Evolutionary conservation across 371 early-diverging fungal genomes (phyloP).

Genomic region (Phascolomyces articulosus): DNA sequence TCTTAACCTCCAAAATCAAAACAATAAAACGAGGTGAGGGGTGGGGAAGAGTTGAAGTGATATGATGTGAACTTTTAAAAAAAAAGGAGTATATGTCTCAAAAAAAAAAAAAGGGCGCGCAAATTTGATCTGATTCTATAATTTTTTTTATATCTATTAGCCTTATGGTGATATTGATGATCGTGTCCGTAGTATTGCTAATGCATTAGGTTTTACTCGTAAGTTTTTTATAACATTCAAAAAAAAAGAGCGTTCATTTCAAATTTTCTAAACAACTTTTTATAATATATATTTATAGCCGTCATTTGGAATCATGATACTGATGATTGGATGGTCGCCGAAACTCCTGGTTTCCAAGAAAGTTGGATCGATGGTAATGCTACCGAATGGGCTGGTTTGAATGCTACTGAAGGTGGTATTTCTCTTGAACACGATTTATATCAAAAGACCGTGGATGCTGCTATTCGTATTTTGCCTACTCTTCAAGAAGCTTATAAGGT

Average conservation of each 20-base stretch:
- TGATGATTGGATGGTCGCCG: conserved; percentile 46
- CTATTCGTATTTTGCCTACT: conserved; percentile 60
- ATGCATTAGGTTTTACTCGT: conserved; percentile 58
- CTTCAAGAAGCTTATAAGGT: conserved; percentile 51
- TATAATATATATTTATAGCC: conserved; percentile 23
- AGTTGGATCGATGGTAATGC: conserved; percentile 51
- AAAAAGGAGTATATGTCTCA: no score
- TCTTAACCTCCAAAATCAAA: no score
- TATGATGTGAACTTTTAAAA: neutral
- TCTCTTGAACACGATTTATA: conserved; percentile 62
- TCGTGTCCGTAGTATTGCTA: conserved; percentile 64
- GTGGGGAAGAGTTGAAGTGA: neutral
- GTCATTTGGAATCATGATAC: conserved; percentile 57
- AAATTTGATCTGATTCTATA: neutral
- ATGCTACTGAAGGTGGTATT: conserved; percentile 53
- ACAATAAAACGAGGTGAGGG: no score
- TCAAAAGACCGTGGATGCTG: conserved; percentile 53
- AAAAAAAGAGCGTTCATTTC: no score
- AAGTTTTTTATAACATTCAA: conserved; percentile 1
- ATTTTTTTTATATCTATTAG: conserved; percentile 3
- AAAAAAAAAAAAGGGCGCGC: no score
- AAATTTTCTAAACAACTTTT: no score
- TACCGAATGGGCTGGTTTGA: conserved; percentile 50
- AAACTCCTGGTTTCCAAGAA: conserved; percentile 30
- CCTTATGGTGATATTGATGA: conserved; percentile 74